Base-by-base conservation (phyloP, 2,329 filamentous ascomycete species). In the Gliomastix tumulicola region DNA sequence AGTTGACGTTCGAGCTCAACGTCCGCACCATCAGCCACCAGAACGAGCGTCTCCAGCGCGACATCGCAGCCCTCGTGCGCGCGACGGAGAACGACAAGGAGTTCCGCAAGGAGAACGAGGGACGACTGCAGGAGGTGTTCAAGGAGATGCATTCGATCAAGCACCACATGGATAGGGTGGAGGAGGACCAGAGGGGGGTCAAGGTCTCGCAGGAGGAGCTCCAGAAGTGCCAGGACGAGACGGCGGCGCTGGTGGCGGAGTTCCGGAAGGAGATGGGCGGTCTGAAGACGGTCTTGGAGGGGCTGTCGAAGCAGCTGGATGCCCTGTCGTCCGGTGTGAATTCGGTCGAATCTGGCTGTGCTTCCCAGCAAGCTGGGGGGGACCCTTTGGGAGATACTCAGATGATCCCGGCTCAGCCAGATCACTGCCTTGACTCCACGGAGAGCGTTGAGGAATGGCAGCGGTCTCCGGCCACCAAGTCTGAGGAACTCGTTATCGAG, bases 1-100 rank as follows among this genome's bases (percentile, higher is more conserved):
- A 42, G 30, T 61, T 62, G 54, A 60, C 54, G 6, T 44, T 55
- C n/a, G 59, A 63, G 43, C 52, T 62, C 36, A 55, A 51, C 39
- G 41, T 63, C 23, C 56, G 53, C 25, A 39, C 47, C 21, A 41
- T 62, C 18, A 35, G 40, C 20, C 37, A 38, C 17, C 51, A 55
- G 33, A 50, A 52, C 2, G 46, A 53, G 30, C 46, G 49, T 4
- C 50, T 62, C 3, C 51, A 60, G 36, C 42, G 42, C 3, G 51
- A 59, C 9, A 38, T 63, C 20, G 39, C 37, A 7, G 37, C 40
- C 15, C 51, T 63, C 7, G 48, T 52, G 7, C 13, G 25, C 7
- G 36, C 37, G 13, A 59, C 53, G 3, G 41, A 43, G 7, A 38
- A 51, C 8, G 50, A 62, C 23, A 46, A 48, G 15, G 41, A 44